Base-by-base conservation (phyloP, 2,329 filamentous ascomycete genomes). In the Torrubiella hemipterigena region DNA sequence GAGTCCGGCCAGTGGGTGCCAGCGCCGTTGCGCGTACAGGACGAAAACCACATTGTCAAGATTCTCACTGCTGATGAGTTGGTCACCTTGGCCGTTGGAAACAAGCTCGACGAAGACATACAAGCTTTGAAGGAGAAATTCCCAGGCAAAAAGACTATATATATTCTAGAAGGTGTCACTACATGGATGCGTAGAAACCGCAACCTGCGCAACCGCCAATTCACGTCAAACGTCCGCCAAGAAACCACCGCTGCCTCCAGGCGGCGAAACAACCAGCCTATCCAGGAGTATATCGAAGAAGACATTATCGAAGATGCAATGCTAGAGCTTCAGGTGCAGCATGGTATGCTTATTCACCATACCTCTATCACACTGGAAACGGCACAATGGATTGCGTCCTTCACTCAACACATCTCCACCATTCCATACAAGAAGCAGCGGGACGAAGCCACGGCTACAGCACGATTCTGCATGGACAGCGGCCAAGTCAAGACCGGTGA, bases 361-460 rank as follows among this genome's bases (percentile, higher is more conserved):
- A 82, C 78, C 2, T 54, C 52, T 11, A 54, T 59, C 3, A 45
- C 67, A 0, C 47, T 69, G 1, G 78, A 85, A 44, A 81, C 79
- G 2, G 78, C 80, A 3, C 69, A 78, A 42, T 84, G 81, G 77
- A 73, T 87, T 18, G 60, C 67, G 18, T 63, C 69, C 20, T 84
- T 87, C 44, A 89, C 83, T 0, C 78, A 86, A 45, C 78, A 89
- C 48, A 76, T 89, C 29, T 81, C 79, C 7, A 81, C 77, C 2
- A 73, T 81, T 15, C 82, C 81, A 0, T 87, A 87, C 51, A 72
- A 73, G 40, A 68, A 60, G 31, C 63, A 66, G 42, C 55, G 56
- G 15, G 68, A 73, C 33, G 52, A 54, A 20, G 50, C 55, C 29
- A 61, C 60, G 32, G 63, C 67, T 2, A 61, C 67, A 10, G 74